phyloP scores from a whole-genome alignment of 768 basidiomycete species.

The Sarcodon aspratus region DNA sequence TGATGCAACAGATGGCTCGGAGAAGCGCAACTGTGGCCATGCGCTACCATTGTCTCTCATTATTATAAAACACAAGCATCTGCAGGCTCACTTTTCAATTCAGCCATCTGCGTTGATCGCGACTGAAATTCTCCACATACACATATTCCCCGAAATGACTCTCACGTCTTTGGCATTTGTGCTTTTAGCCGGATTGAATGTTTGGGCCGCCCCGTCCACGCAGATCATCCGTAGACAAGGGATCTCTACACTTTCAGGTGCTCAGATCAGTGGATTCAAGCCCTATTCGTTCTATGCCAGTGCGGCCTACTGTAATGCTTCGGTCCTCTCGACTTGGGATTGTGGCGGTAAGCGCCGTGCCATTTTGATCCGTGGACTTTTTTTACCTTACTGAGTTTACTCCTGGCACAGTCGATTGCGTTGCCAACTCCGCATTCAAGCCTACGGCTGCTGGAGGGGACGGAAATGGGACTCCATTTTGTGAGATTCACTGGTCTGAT shows the following conservation, averaged over 20 bases:
- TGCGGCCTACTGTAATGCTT: slow-evolving; percentile 19
- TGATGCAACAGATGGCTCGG: too few species aligned
- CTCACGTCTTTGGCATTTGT: too few species aligned
- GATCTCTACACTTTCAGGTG: slow-evolving; percentile 12
- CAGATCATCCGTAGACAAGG: background rate
- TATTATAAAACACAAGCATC: too few species aligned
- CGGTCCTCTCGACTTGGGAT: slow-evolving; percentile 14
- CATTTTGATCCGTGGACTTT: background rate
- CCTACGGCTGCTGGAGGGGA: slow-evolving; percentile 39
- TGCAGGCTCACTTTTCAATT: too few species aligned
- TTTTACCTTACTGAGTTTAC: background rate
- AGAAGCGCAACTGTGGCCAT: too few species aligned
- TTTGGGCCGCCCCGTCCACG: background rate
- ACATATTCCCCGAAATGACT: too few species aligned
- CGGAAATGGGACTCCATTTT: slow-evolving; percentile 30
- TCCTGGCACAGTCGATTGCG: slow-evolving; percentile 29
- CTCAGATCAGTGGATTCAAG: slow-evolving; percentile 16
- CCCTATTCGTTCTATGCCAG: slow-evolving; percentile 20
- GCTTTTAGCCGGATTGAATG: background rate
- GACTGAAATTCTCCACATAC: too few species aligned
- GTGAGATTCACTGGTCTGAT: slow-evolving; percentile 5
- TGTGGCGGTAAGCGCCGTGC: slow-evolving; percentile 15
- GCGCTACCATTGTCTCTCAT: too few species aligned
- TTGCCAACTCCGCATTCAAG: slow-evolving; percentile 34
- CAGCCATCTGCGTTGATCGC: too few species aligned